These are phyloP conservation scores for Fomitopsis betulina DNA, from an alignment of 1,284 basidiomycete genomes.

Conservation along the genomic window DNA sequence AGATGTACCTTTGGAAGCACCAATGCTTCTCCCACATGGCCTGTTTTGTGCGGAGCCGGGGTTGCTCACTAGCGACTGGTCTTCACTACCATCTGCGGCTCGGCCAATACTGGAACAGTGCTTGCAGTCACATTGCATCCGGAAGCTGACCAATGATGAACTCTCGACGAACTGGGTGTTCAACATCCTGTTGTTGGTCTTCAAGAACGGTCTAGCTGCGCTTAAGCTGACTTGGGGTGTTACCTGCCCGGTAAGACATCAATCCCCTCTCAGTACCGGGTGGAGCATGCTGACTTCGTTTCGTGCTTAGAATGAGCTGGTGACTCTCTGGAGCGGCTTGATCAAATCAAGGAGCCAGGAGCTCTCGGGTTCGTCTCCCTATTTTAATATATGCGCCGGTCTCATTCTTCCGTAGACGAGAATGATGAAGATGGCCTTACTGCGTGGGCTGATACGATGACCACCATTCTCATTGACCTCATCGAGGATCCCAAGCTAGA, in stretches of 20 bases:
- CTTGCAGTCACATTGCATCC: conserved; percentile 45
- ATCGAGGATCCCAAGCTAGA: conserved; percentile 51
- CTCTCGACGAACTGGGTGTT: conserved; percentile 50
- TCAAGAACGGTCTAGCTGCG: conserved; percentile 45
- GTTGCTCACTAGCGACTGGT: conserved; percentile 54
- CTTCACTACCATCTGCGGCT: conserved; percentile 39
- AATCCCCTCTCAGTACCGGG: conserved; percentile 2
- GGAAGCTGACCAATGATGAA: conserved; percentile 51
- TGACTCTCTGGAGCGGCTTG: conserved; percentile 39
- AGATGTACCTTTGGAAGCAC: conserved; percentile 37
- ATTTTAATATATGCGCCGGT: not conserved
- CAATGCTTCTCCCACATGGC: conserved; percentile 46
- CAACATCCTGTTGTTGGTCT: conserved; percentile 46
- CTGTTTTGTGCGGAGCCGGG: conserved; percentile 58
- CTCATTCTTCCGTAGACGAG: conserved; percentile 23
- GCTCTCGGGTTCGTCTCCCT: conserved; percentile 9
- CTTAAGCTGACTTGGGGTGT: conserved; percentile 36
- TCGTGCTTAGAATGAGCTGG: conserved; percentile 29
- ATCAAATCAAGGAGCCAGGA: conserved; percentile 30
- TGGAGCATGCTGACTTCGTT: conserved; percentile 5
- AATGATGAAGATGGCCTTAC: conserved; percentile 28
- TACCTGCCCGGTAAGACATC: conserved; percentile 36
- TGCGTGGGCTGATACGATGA: conserved; percentile 38
- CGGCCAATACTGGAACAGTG: conserved; percentile 48
- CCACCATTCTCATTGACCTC: conserved; percentile 42